Base-by-base conservation (phyloP, 805 yeast genomes). In the Saturnispora sanitii region DNA sequence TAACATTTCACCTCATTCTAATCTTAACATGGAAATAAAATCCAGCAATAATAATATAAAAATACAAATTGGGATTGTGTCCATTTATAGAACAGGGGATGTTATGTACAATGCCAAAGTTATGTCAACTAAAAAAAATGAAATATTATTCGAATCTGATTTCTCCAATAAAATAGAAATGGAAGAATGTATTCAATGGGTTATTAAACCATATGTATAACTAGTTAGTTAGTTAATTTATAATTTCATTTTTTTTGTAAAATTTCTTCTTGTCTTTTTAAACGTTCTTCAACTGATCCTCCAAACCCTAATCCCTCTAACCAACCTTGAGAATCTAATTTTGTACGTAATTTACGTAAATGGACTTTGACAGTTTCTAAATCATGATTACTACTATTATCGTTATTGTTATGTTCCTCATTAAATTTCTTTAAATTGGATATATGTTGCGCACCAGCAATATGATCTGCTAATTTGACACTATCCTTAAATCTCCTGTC, bases 401-500 rank as follows among this genome's bases (percentile, higher is more conserved):
- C 37, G 27, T 46, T 43, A 8, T 40, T 7, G 13, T 12, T 12
- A 6, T 12, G 6, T 6, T 11, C 36, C 4, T 49, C 51, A 2
- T 40, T 44, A 4, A 42, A 42, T 32, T 58, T 50, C 2, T 59
- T 70, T 42, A 70, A 66, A 43, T 65, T 68, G 4, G 61, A 55
- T 30, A 70, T 53, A 59, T 82, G 97, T 45, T 71, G 79, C 27
- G 77, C 77, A 28, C 86, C 76, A 53, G 84, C 86, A 53, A 85
- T 64, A 62, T 92, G 97, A 54, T 88, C 94, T 3, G 85, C 68
- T 55, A 78, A 77, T 46, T 86, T 82, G 49, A 86, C 62, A 42
- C 82, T 81, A 56, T 92, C 96, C 53, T 86, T 78, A 61, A 75
- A 90, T 2, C 90, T 79, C 43, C 84, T 58, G 47, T 80, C 75